Base-by-base conservation (phyloP, 768 basidiomycete species). In the Suillus americanus region DNA sequence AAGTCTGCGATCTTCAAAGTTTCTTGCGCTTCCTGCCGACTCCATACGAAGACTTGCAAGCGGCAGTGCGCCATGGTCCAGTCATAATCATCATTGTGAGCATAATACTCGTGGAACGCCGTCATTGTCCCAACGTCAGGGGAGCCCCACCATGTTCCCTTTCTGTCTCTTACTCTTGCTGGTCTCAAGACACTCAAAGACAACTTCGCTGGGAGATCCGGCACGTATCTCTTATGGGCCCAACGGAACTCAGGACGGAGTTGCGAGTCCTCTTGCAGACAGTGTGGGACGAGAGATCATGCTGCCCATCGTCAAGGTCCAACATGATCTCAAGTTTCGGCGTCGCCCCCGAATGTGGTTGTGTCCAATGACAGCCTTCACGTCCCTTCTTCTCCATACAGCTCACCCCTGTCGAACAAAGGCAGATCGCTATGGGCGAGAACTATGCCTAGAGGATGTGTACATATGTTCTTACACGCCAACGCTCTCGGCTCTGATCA, bases 11-110 rank as follows among this genome's bases (percentile, higher is more conserved):
- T 13, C 9, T 64, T 20, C 51, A 61, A 14, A 62, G 65, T 1
- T 71, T 72, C 56, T 62, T 68, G 12, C 28, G 33, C 2, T 72
- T 72, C 46, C 56, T 72, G 14, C 40, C 16, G 13, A 14, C 5
- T 5, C 40, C 40, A 9, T 35, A 35, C 35, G 35, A 35, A 35
- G 35, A 9, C 35, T 35, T 35, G 35, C 35, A 35, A 35, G 35
- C 2, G 35, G 9, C 9, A 35, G 35, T 9, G 9, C 35, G 35
- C 35, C 35, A 35, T 35, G 8, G 35, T 4, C 8, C 8, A 35
- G 35, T 35, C 9, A 35, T 9, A 3, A 9, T 35, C 33, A 4
- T 35, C 35, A 35, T 35, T 10, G 35, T 4, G 35, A 35, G 9
- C 9, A 35, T 35, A 35, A 35, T 35, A 35, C 35, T 35, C 9